Conservation (phyloP, 208 protist species). For the Acanthamoeba culbertsoni region DNA sequence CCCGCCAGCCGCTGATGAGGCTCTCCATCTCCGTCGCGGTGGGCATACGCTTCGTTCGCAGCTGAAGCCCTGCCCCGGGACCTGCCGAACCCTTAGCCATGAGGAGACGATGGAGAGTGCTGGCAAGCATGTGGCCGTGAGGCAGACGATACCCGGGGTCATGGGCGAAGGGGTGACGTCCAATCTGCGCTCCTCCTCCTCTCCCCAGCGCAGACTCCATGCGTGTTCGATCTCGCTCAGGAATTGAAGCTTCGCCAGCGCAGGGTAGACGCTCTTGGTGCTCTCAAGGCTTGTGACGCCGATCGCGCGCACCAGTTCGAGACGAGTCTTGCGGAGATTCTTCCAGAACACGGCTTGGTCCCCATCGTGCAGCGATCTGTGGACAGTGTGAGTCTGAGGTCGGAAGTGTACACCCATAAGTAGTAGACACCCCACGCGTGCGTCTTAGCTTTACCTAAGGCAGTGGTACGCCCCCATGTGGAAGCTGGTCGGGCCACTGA, state of each 20-base stretch:
- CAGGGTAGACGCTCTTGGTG: conserved; percentile 68
- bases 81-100: neutral
- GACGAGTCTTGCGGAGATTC: conserved; percentile 8
- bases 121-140: neutral
- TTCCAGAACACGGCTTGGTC: conserved; percentile 56
- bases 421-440: no score
- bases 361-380: conserved; percentile 37
- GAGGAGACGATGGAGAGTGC: neutral
- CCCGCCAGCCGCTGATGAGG: conserved; percentile 30
- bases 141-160: neutral
- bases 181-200: conserved; percentile 3
- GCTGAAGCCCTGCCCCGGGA: neutral
- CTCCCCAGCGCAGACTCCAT: conserved; percentile 47
- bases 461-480: conserved; percentile 58
- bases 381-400: no score
- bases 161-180: neutral
- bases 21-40: neutral
- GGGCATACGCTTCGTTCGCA: neutral
- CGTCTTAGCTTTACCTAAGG: neutral
- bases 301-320: conserved; percentile 43
- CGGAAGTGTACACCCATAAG: no score
- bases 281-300: conserved; percentile 60
- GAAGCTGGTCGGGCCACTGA: neutral
- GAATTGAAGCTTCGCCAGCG: conserved; percentile 63
- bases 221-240: conserved; percentile 63